Conservation (phyloP, 371 early-diverging fungal genomes). For the Mortierella sp. region DNA sequence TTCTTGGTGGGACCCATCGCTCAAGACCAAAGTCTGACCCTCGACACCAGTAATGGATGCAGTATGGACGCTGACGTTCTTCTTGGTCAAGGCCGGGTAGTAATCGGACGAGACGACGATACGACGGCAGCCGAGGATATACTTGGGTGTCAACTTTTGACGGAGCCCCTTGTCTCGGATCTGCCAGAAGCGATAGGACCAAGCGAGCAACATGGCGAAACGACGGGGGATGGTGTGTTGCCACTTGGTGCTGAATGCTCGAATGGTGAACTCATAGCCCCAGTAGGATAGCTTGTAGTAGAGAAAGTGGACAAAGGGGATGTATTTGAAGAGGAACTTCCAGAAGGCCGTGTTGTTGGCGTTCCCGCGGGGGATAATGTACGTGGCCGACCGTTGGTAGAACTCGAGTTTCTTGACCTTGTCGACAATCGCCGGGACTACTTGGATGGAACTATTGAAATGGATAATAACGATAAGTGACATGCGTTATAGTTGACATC, state of each 20-base stretch:
- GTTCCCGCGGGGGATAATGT: constrained; percentile 57
- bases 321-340: constrained; percentile 58
- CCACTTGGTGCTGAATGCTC: constrained; percentile 36
- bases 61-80: constrained; percentile 62
- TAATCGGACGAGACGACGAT: constrained; percentile 65
- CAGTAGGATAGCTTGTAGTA: constrained; percentile 42
- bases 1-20: constrained; percentile 58
- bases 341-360: constrained; percentile 28
- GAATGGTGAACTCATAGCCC: constrained; percentile 31
- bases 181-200: constrained; percentile 37
- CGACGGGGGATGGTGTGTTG: constrained; percentile 18
- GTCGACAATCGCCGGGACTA: constrained; percentile 62
- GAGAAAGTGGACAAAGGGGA: constrained; percentile 58
- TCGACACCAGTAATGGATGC: constrained; percentile 59
- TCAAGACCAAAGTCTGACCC: constrained; percentile 57
- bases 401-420: constrained; percentile 62
- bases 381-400: constrained; percentile 70
- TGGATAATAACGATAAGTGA: not conserved
- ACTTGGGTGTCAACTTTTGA: constrained; percentile 61
- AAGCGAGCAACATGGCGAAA: constrained; percentile 19
- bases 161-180: constrained; percentile 57
- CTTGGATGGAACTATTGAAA: constrained; percentile 62
- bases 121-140: constrained; percentile 71
- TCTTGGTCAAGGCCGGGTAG: constrained; percentile 59
- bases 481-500: too few relatives aligned